Conservation (phyloP, 2,329 filamentous ascomycete genomes). For the Ophiostoma angusticollis region DNA sequence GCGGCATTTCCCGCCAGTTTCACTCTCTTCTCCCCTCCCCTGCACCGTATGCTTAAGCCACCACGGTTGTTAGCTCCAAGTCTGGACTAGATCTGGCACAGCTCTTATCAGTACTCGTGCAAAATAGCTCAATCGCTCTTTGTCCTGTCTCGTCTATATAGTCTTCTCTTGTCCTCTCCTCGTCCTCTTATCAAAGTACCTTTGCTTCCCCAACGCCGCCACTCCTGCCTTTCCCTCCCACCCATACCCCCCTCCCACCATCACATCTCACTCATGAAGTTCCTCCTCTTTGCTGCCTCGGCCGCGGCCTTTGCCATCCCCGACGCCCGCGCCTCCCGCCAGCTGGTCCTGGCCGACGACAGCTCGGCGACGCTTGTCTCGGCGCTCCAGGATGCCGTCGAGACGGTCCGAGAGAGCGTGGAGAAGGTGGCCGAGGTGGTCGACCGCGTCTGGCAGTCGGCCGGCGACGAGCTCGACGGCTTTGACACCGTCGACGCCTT, state of each 20-base stretch:
- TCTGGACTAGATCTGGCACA: too few species aligned
- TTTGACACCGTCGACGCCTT: not conserved
- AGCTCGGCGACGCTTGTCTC: not conserved
- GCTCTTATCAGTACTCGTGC: too few species aligned
- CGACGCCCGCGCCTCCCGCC: slow-evolving; percentile 9
- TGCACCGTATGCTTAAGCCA: too few species aligned
- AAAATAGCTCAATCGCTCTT: too few species aligned
- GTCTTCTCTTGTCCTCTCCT: too few species aligned
- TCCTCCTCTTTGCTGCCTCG: slow-evolving; percentile 13
- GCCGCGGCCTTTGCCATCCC: slow-evolving; percentile 16
- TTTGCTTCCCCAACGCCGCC: too few species aligned
- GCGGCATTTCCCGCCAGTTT: too few species aligned
- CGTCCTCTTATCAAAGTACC: too few species aligned
- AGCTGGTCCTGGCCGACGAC: slow-evolving; percentile 13
- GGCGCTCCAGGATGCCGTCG: slow-evolving; percentile 7
- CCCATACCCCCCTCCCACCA: not conserved
- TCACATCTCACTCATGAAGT: slow-evolving; percentile 14
- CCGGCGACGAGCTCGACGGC: slow-evolving; percentile 2
- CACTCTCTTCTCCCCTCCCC: too few species aligned
- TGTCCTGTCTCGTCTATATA: too few species aligned
- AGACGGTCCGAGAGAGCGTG: slow-evolving; percentile 8
- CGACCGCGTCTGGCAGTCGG: slow-evolving; percentile 9
- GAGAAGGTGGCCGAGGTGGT: slow-evolving; percentile 10
- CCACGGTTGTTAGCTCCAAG: too few species aligned
- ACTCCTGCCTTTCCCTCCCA: too few species aligned